Percentiles rank a stretch among this genome's conserved stretches.
Conservation (phyloP, 176 grass and related monocot species). For the Oryza longistaminata region DNA sequence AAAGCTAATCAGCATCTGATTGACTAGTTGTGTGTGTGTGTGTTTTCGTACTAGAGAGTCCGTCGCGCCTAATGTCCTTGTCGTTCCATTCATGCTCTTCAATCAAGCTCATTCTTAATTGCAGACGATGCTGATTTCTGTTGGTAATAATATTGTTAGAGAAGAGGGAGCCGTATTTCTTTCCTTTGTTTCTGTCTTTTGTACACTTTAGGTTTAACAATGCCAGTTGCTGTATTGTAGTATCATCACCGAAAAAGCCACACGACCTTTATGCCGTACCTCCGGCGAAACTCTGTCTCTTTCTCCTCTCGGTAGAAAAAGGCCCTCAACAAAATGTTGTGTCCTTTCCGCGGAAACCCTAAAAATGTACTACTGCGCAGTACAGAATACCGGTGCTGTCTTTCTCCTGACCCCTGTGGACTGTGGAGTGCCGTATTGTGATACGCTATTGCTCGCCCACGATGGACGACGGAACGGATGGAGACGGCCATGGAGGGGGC, state of each 20-base stretch:
- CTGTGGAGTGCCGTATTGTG: constrained; percentile 32
- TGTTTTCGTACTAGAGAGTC: not conserved
- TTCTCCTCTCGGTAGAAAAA: constrained; percentile 23
- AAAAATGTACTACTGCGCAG: too few relatives aligned
- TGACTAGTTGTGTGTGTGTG: not conserved
- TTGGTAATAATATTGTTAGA: not conserved
- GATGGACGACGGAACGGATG: not conserved
- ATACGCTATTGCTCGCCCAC: not conserved
- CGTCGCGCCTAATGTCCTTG: constrained; percentile 14
- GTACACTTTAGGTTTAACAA: not conserved
- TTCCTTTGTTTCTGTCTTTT: constrained; percentile 1
- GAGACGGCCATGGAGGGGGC: not conserved
- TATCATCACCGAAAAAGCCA: not conserved
- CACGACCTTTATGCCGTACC: not conserved
- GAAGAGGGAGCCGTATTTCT: not conserved
- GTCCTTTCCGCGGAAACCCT: constrained; percentile 19
- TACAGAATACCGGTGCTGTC: not conserved
- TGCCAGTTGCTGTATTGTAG: constrained; percentile 3
- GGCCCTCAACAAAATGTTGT: constrained; percentile 4
- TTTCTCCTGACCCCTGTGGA: not conserved
- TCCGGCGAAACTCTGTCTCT: not conserved
- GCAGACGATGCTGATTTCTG: not conserved
- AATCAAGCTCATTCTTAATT: not conserved
- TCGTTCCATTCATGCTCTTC: not conserved
- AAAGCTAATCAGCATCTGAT: not conserved